These are phyloP conservation scores for Phaffomyces antillensis DNA, from an alignment of 805 yeast species.

Conservation along the genomic window DNA sequence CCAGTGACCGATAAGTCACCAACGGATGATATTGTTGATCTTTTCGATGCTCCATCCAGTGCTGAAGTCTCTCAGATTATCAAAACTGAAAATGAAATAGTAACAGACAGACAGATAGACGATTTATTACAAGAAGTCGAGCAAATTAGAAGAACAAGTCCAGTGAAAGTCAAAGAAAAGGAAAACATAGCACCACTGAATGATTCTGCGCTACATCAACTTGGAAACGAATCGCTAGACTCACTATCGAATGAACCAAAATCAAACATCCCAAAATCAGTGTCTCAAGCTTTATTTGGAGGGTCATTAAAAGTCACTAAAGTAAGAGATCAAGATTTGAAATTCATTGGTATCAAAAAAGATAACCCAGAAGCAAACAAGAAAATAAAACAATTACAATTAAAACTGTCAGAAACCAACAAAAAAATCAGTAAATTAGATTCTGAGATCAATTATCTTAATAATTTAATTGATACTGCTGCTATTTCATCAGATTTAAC, in stretches of 20 bases:
- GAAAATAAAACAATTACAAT: constrained; percentile 24
- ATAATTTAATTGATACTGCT: constrained; percentile 28
- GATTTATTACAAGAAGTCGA: constrained; percentile 22
- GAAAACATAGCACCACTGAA: too few species aligned
- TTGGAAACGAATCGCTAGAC: constrained; percentile 6
- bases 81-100: constrained; percentile 7
- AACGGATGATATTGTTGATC: background rate
- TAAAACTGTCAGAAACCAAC: constrained; percentile 25
- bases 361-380: constrained; percentile 11
- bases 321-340: constrained; percentile 22
- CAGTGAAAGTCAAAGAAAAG: constrained; percentile 4
- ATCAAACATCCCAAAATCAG: constrained; percentile 20
- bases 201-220: constrained; percentile 4
- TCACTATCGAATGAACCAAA: constrained; percentile 3
- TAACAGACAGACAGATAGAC: constrained; percentile 22
- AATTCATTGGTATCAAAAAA: constrained; percentile 19
- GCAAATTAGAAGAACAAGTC: constrained; percentile 16
- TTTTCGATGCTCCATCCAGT: background rate
- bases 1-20: background rate
- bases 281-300: constrained; percentile 22
- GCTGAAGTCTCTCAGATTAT: background rate
- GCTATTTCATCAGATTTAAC: constrained; percentile 28
- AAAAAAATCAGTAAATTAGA: constrained; percentile 30
- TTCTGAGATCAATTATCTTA: constrained; percentile 32
- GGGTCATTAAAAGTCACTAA: constrained; percentile 21